Base-by-base conservation (phyloP, 2,329 filamentous ascomycete species). In the Epichloe bromicola region DNA sequence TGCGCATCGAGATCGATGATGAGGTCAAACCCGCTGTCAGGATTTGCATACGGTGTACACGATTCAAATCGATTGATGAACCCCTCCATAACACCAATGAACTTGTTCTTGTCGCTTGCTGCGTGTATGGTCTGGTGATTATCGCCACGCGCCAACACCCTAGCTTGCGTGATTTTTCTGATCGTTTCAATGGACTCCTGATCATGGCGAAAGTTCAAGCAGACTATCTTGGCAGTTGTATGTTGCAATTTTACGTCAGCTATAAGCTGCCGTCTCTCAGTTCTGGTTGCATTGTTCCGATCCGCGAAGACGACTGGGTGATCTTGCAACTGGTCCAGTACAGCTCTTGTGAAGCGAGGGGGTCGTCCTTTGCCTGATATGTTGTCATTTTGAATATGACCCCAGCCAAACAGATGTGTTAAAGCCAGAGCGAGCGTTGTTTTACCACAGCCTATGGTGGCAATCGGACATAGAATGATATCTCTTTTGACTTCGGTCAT, bases 91-190 rank as follows among this genome's bases (percentile, higher is more conserved):
- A 98, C 95, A 5, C 80, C 79, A 45, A 93, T 74, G 51, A 93
- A 87, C 65, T 95, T 91, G 17, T 75, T 70, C 45, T 74, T 68
- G 43, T 85, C 79, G 51, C 86, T 85, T 44, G 80, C 85, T 11
- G 91, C 90, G 61, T 93, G 89, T 53, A 98, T 97, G 0, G 93
- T 98, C 69, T 98, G 93, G 65, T 98, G 93, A 61, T 97, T 97
- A 66, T 98, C 89, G 14, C 93, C 93, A 20, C 93, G 85, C 5
- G 80, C 76, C 19, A 96, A 71, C 1, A 98, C 88, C 47, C 93
- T 83, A 55, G 83, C 77, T 52, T 80, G 83, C 1, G 89, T 95
- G 26, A 91, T 74, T 51, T 79, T 72, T 43, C 86, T 79, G 55
- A 97, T 87, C 34, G 79, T 73, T 47, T 86, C 76, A 7, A 93